phyloP scores from a whole-genome alignment of 1,284 basidiomycete species.

The Rhizoctonia solani region DNA sequence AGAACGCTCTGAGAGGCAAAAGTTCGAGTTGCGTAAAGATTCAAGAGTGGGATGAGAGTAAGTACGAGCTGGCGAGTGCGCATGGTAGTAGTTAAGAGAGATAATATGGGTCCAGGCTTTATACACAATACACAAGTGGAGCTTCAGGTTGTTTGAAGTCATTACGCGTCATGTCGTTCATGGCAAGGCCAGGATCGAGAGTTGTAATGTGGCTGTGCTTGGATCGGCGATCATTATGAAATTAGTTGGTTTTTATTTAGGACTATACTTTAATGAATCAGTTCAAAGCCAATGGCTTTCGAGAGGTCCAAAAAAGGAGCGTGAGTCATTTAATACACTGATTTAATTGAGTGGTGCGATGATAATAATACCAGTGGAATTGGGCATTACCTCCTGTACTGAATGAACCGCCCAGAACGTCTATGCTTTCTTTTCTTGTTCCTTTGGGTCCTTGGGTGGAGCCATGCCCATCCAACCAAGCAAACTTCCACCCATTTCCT shows the following conservation, averaged over 20 bases:
- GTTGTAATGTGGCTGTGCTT: slow-evolving; percentile 3
- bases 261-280: too few species aligned
- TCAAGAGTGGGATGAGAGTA: slow-evolving; percentile 17
- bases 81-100: not conserved
- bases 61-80: slow-evolving; percentile 13
- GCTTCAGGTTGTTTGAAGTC: not conserved
- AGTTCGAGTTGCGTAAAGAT: slow-evolving; percentile 13
- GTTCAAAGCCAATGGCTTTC: too few species aligned
- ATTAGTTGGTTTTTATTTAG: not conserved
- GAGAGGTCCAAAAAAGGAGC: not conserved
- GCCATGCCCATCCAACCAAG: slow-evolving; percentile 43
- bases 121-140: not conserved
- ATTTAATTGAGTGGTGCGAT: slow-evolving; percentile 25
- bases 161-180: not conserved
- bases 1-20: slow-evolving; percentile 22
- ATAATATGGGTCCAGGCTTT: not conserved
- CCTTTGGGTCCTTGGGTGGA: slow-evolving; percentile 15
- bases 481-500: slow-evolving; percentile 58
- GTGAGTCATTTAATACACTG: not conserved
- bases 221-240: slow-evolving; percentile 15
- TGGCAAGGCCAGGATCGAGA: not conserved
- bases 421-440: slow-evolving; percentile 12
- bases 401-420: not conserved
- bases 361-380: too few species aligned
- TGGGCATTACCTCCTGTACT: too few species aligned